Percentiles rank a stretch among this genome's conserved stretches.
phyloP scores from a whole-genome alignment of 75 land plant genomes.

The Chamaecyparis obtusa region DNA sequence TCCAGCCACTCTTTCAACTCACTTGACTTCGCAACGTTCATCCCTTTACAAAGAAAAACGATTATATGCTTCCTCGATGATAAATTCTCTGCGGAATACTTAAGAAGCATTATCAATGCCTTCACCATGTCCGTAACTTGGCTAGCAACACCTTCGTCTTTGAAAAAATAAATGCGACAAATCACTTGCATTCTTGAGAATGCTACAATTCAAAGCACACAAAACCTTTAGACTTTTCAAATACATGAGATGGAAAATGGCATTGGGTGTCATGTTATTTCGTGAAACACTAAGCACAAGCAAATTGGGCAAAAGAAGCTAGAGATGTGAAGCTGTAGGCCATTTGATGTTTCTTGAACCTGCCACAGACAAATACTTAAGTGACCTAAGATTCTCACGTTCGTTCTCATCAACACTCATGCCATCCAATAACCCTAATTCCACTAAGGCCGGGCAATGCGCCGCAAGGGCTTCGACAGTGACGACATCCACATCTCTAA shows the following conservation, averaged over 20 bases:
- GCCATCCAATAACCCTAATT: constrained; percentile 84
- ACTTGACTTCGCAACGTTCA: constrained; percentile 20
- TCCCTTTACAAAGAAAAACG: constrained; percentile 33
- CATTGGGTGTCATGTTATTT: constrained; percentile 64
- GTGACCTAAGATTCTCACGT: constrained; percentile 38
- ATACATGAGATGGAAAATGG: constrained; percentile 51
- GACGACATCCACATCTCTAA: constrained; percentile 28
- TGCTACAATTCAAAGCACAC: constrained; percentile 77
- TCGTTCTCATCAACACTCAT: constrained; percentile 58
- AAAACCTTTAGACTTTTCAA: constrained; percentile 62
- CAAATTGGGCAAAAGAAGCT: constrained; percentile 72
- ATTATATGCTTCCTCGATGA: neutral
- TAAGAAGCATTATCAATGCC: constrained; percentile 40
- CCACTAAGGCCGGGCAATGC: constrained; percentile 56
- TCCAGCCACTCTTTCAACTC: constrained; percentile 80
- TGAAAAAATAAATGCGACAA: constrained; percentile 14
- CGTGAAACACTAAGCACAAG: constrained; percentile 84
- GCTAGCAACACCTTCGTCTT: constrained; percentile 63
- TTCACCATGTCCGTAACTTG: constrained; percentile 59
- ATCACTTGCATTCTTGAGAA: constrained; percentile 59
- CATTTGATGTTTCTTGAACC: constrained; percentile 70
- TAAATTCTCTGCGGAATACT: constrained; percentile 12
- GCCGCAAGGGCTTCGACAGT: constrained; percentile 49
- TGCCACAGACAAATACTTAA: constrained; percentile 87
- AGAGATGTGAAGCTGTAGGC: constrained; percentile 44